Conservation (phyloP, 2,329 filamentous ascomycete genomes). For the Fusarium protoensiforme region DNA sequence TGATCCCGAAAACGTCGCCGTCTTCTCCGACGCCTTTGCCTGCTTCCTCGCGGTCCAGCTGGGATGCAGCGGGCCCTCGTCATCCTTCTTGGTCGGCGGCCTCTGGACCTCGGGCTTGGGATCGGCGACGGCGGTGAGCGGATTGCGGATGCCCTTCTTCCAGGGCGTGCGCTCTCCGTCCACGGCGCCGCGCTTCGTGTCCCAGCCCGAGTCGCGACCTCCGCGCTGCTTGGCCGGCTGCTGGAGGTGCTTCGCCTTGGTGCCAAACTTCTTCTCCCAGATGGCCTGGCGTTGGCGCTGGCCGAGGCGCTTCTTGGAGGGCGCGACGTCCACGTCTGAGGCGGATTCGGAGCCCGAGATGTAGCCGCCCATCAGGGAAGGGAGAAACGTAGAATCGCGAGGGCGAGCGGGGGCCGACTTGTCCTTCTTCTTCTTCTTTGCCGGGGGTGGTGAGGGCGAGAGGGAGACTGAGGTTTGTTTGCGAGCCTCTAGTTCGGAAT, state of each 20-base stretch:
- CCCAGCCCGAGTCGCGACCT: slow-evolving; percentile 66
- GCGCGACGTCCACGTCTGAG: slow-evolving; percentile 73
- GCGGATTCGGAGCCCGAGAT: slow-evolving; percentile 79
- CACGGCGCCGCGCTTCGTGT: slow-evolving; percentile 66
- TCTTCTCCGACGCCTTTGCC: slow-evolving; percentile 66
- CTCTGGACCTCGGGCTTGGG: slow-evolving; percentile 21
- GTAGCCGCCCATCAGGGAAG: slow-evolving; percentile 82
- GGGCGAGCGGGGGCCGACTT: slow-evolving; percentile 32
- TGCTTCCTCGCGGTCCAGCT: slow-evolving; percentile 74
- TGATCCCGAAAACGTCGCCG: slow-evolving; percentile 64
- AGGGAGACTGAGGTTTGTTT: slow-evolving; percentile 42
- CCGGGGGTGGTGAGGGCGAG: slow-evolving; percentile 49
- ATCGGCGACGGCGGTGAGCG: slow-evolving; percentile 30
- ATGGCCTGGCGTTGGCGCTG: slow-evolving; percentile 83
- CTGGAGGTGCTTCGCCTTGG: slow-evolving; percentile 74
- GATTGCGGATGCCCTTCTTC: slow-evolving; percentile 62
- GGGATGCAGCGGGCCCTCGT: slow-evolving; percentile 68
- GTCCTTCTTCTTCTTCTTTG: slow-evolving; percentile 48
- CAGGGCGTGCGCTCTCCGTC: slow-evolving; percentile 60
- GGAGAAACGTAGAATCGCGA: slow-evolving; percentile 72
- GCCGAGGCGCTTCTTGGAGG: slow-evolving; percentile 77
- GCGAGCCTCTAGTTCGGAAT: slow-evolving; percentile 19
- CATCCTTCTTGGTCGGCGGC: slow-evolving; percentile 52
- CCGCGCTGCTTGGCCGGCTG: slow-evolving; percentile 47
- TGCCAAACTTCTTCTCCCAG: slow-evolving; percentile 83